Percentiles rank a stretch among this genome's conserved stretches.
These are phyloP conservation scores for Sisymbrium altissimum DNA, from an alignment of 345 rosid species.

Conservation along the genomic window DNA sequence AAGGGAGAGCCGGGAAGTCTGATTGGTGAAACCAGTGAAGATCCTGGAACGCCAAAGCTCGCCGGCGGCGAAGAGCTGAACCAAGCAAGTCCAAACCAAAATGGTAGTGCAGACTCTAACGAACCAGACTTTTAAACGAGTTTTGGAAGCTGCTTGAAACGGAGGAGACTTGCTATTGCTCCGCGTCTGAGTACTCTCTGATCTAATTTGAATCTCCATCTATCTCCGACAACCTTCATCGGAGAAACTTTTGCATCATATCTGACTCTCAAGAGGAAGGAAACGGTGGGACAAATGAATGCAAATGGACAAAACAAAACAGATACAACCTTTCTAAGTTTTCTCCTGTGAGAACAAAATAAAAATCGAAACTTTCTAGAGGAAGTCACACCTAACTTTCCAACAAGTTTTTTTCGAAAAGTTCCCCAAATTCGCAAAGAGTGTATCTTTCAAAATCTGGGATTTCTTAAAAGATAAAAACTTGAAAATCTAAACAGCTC, in stretches of 20 bases:
- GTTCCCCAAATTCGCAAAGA: too few species aligned
- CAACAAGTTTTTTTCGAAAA: too few species aligned
- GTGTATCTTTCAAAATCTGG: too few species aligned
- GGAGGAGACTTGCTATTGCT: slow-evolving; percentile 42
- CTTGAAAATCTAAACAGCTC: too few species aligned
- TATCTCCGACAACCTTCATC: slow-evolving; percentile 49
- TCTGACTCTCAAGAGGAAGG: too few species aligned
- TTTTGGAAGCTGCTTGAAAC: slow-evolving; percentile 46
- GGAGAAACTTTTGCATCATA: background rate
- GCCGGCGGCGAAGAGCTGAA: slow-evolving; percentile 68
- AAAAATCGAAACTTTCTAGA: too few species aligned
- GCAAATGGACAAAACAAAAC: too few species aligned
- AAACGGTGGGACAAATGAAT: too few species aligned
- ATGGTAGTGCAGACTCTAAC: slow-evolving; percentile 68
- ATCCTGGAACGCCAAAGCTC: slow-evolving; percentile 67
- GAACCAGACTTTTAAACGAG: slow-evolving; percentile 72
- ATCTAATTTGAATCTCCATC: slow-evolving; percentile 68
- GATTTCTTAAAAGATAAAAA: too few species aligned
- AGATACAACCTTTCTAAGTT: too few species aligned
- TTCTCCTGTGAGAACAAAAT: too few species aligned
- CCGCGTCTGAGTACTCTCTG: slow-evolving; percentile 52
- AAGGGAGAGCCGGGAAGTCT: slow-evolving; percentile 33
- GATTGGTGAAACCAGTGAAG: slow-evolving; percentile 42
- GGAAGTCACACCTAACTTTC: too few species aligned
- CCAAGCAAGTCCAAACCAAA: slow-evolving; percentile 88